Conservation (phyloP, 1,284 basidiomycete genomes). For the Agroathelia rolfsii region DNA sequence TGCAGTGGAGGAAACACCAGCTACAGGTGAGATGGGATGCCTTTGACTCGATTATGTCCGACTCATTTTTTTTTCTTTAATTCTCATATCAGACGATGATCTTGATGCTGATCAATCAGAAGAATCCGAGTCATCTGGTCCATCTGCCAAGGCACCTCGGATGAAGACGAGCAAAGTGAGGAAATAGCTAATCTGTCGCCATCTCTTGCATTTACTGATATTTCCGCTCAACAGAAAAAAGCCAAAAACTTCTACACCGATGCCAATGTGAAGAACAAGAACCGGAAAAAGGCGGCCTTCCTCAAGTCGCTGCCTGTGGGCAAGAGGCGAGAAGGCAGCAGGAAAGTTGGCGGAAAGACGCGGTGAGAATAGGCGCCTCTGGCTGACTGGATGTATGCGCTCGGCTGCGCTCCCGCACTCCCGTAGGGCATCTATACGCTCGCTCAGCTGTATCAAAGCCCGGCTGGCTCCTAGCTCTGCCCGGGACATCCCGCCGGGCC, state of each 20-base stretch:
- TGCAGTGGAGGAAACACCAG: conserved; percentile 18
- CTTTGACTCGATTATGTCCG: conserved; percentile 18
- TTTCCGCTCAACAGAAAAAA: conserved; percentile 49
- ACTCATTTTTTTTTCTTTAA: conserved; percentile 6
- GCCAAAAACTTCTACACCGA: conserved; percentile 85
- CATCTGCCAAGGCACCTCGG: conserved; percentile 52
- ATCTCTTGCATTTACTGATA: conserved; percentile 3
- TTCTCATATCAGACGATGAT: conserved; percentile 1
- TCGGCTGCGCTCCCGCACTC: too few species aligned
- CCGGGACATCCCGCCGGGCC: too few species aligned
- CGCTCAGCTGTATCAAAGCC: too few species aligned
- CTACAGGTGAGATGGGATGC: conserved; percentile 18
- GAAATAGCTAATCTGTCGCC: conserved; percentile 6
- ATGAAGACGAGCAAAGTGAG: conserved; percentile 84
- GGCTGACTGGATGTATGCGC: too few species aligned
- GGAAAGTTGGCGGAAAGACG: conserved; percentile 24
- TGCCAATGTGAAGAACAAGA: conserved; percentile 88
- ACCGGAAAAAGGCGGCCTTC: conserved; percentile 49
- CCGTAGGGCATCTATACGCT: too few species aligned
- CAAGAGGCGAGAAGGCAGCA: conserved; percentile 34
- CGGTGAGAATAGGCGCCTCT: too few species aligned
- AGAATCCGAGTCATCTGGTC: conserved; percentile 23
- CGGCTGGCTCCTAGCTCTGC: too few species aligned
- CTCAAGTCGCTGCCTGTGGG: conserved; percentile 42
- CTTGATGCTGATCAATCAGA: conserved; percentile 22